A percentile compares a stretch with the other conserved stretches of the same genome.
Conservation (phyloP, 257 asterid genomes). For the Coffea eugenioides region DNA sequence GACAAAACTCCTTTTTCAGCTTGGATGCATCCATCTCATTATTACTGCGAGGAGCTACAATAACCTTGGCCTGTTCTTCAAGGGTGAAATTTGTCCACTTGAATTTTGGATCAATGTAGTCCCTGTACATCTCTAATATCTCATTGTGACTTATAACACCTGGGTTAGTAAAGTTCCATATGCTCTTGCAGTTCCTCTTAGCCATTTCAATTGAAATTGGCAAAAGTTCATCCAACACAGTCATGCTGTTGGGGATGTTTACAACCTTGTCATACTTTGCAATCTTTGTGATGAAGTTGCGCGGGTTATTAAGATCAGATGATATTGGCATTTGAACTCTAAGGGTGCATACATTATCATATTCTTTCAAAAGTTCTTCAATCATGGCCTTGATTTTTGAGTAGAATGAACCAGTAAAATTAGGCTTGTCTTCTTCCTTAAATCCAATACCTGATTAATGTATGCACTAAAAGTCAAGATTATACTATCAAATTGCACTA, state of each 20-base stretch:
- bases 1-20: constrained; percentile 62
- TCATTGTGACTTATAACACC: constrained; percentile 94
- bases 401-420: constrained; percentile 86
- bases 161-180: constrained; percentile 94
- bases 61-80: constrained; percentile 98
- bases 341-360: constrained; percentile 89
- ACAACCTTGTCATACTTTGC: constrained; percentile 78
- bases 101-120: constrained; percentile 67
- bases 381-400: constrained; percentile 99
- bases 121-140: constrained; percentile 88
- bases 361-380: constrained; percentile 87
- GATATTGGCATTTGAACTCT: constrained; percentile 96
- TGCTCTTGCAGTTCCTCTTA: constrained; percentile 80
- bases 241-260: constrained; percentile 98
- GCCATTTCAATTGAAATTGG: constrained; percentile 98
- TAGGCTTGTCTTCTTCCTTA: constrained; percentile 92
- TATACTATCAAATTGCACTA: too few species aligned
- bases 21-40: constrained; percentile 87
- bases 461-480: too few species aligned
- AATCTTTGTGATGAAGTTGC: constrained; percentile 93
- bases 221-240: constrained; percentile 90
- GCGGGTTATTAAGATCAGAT: constrained; percentile 84
- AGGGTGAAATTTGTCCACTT: constrained; percentile 73
- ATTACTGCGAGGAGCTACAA: constrained; percentile 83
- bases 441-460: constrained; percentile 67